Evolutionary conservation across 106 monocot genomes (phyloP).

Genomic region (Dioscorea dumetorum): DNA sequence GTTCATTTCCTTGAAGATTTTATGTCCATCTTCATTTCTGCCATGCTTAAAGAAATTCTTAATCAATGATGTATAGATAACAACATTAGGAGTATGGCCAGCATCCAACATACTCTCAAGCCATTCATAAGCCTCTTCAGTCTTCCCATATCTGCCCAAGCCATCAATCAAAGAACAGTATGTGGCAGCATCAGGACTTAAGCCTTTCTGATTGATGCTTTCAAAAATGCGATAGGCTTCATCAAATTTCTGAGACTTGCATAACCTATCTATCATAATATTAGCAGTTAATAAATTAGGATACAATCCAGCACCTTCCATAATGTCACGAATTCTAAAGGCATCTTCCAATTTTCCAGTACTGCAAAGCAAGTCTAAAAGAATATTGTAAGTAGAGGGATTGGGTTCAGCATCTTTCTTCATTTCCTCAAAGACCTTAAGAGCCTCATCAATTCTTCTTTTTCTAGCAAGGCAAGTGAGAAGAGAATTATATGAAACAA

Average conservation of each 20-base stretch:
- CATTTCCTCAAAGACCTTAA: slow-evolving; percentile 79
- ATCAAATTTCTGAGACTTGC: slow-evolving; percentile 66
- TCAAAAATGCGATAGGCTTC: slow-evolving; percentile 74
- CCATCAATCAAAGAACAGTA: slow-evolving; percentile 96
- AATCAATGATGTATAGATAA: slow-evolving; percentile 90
- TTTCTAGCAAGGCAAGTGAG: slow-evolving; percentile 89
- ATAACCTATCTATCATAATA: slow-evolving; percentile 88
- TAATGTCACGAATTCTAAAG: slow-evolving; percentile 48
- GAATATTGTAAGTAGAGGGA: slow-evolving; percentile 71
- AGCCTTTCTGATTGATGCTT: slow-evolving; percentile 50
- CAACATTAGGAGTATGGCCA: slow-evolving; percentile 63
- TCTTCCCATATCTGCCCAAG: slow-evolving; percentile 66
- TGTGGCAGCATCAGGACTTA: slow-evolving; percentile 57
- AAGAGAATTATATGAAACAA: slow-evolving; percentile 89
- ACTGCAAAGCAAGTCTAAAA: slow-evolving; percentile 73
- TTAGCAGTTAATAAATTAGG: slow-evolving; percentile 87
- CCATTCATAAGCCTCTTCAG: slow-evolving; percentile 83
- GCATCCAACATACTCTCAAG: slow-evolving; percentile 94
- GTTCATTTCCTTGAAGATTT: slow-evolving; percentile 86
- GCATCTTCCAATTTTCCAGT: slow-evolving; percentile 62
- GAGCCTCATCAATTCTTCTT: slow-evolving; percentile 66
- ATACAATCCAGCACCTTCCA: slow-evolving; percentile 71
- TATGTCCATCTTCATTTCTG: slow-evolving; percentile 96
- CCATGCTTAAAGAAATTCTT: slow-evolving; percentile 70
- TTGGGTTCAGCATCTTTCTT: slow-evolving; percentile 93